phyloP scores from a whole-genome alignment of 495 filamentous ascomycete genomes.

The Aspergillus egyptiacus region DNA sequence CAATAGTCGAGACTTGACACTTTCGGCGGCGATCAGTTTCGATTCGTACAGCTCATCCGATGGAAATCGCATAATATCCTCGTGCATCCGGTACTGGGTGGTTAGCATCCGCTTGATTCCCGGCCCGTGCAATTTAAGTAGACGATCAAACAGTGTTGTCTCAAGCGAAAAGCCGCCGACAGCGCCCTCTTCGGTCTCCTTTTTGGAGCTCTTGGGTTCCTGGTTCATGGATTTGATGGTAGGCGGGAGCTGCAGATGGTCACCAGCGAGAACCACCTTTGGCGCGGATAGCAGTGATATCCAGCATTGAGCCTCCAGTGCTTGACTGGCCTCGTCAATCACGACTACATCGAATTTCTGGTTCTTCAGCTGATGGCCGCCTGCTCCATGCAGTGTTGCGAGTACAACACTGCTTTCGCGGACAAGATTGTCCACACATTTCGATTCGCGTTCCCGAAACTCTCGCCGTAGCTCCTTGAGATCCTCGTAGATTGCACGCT shows the following conservation, averaged over 20 bases:
- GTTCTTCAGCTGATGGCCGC: slow-evolving; percentile 72
- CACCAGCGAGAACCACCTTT: slow-evolving; percentile 87
- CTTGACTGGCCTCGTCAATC: slow-evolving; percentile 94
- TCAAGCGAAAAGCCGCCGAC: slow-evolving; percentile 56
- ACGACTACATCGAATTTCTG: slow-evolving; percentile 90
- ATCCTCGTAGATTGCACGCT: slow-evolving; percentile 76
- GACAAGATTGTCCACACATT: slow-evolving; percentile 71
- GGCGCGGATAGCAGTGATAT: slow-evolving; percentile 75
- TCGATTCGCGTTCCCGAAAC: slow-evolving; percentile 75
- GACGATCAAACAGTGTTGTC: slow-evolving; percentile 82
- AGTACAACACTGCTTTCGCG: slow-evolving; percentile 77
- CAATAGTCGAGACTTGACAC: slow-evolving; percentile 68
- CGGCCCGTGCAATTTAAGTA: slow-evolving; percentile 75
- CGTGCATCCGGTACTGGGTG: slow-evolving; percentile 99
- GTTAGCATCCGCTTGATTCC: slow-evolving; percentile 89
- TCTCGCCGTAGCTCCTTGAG: slow-evolving; percentile 82
- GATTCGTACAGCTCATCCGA: slow-evolving; percentile 82
- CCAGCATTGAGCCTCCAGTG: slow-evolving; percentile 96
- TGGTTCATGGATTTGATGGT: slow-evolving; percentile 69
- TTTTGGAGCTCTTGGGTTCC: slow-evolving; percentile 18
- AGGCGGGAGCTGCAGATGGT: slow-evolving; percentile 90
- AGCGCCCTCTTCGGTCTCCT: slow-evolving; percentile 19
- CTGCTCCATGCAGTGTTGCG: slow-evolving; percentile 88
- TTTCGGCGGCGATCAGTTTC: slow-evolving; percentile 70
- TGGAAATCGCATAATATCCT: slow-evolving; percentile 89